phyloP scores from a whole-genome alignment of 1,284 basidiomycete species.

The Takashimella tepidaria region DNA sequence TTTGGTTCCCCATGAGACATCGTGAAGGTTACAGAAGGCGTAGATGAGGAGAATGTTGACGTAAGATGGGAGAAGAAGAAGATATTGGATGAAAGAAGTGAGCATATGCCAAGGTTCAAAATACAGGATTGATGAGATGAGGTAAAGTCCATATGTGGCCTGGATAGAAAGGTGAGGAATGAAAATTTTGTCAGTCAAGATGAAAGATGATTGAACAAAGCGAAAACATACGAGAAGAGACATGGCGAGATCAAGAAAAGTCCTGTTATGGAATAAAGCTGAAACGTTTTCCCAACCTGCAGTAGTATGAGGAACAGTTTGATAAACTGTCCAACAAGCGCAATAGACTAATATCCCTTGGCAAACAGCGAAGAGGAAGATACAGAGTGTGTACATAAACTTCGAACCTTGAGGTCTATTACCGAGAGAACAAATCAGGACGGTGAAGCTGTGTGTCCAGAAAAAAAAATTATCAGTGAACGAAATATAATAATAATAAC shows the following conservation, averaged over 20 bases:
- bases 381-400: constrained; percentile 59
- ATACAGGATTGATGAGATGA: constrained; percentile 78
- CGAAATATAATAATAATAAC: too few relatives aligned
- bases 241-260: constrained; percentile 67
- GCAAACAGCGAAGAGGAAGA: constrained; percentile 42
- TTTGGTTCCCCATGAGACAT: constrained; percentile 78
- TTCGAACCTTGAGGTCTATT: constrained; percentile 81
- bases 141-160: constrained; percentile 84
- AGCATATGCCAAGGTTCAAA: constrained; percentile 93
- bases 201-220: constrained; percentile 70
- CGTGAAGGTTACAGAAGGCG: constrained; percentile 91
- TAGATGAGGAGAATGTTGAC: constrained; percentile 94
- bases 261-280: constrained; percentile 59
- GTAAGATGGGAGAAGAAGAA: constrained; percentile 53
- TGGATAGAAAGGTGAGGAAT: constrained; percentile 33
- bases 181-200: constrained; percentile 7
- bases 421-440: constrained; percentile 52
- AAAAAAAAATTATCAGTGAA: not conserved
- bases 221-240: constrained; percentile 35
- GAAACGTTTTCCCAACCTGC: constrained; percentile 66
- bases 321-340: constrained; percentile 78
- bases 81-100: constrained; percentile 61
- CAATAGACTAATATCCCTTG: constrained; percentile 61
- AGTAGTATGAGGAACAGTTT: constrained; percentile 67
- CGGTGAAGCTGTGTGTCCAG: constrained; percentile 23